These are phyloP conservation scores for Domatiomyces catenatus DNA, from an alignment of 2,329 filamentous ascomycete species.

Conservation along the genomic window DNA sequence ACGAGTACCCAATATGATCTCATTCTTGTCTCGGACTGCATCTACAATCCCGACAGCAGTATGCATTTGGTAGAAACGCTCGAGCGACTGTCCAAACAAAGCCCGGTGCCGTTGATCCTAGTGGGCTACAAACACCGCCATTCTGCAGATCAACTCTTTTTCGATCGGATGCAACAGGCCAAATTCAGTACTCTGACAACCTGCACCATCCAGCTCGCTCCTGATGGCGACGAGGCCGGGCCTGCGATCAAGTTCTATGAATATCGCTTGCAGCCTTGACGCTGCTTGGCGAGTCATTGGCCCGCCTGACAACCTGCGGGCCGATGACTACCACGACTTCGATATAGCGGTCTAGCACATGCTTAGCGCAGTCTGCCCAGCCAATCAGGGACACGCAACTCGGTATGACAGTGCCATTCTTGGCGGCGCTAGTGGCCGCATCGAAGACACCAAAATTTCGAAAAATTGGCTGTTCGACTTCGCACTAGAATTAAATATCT, in stretches of 20 bases:
- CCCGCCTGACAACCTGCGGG: too few relatives aligned
- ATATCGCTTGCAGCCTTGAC: conserved; percentile 3
- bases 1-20: conserved; percentile 35
- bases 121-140: conserved; percentile 55
- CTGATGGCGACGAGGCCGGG: conserved; percentile 20
- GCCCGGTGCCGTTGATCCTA: conserved; percentile 37
- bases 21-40: conserved; percentile 54
- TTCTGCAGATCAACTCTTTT: conserved; percentile 50
- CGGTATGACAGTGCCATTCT: background rate
- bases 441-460: background rate
- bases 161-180: conserved; percentile 39
- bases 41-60: conserved; percentile 55
- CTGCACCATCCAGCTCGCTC: conserved; percentile 23
- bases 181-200: conserved; percentile 23
- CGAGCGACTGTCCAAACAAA: conserved; percentile 30
- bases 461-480: background rate
- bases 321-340: background rate
- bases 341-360: background rate
- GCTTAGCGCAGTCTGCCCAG: background rate
- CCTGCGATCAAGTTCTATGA: conserved; percentile 25
- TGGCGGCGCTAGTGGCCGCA: background rate
- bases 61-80: conserved; percentile 47
- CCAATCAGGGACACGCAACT: background rate
- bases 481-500: background rate
- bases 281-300: too few relatives aligned